These are phyloP conservation scores for Cladorrhinum sp. DNA, from an alignment of 2,329 filamentous ascomycete species.

Conservation along the genomic window DNA sequence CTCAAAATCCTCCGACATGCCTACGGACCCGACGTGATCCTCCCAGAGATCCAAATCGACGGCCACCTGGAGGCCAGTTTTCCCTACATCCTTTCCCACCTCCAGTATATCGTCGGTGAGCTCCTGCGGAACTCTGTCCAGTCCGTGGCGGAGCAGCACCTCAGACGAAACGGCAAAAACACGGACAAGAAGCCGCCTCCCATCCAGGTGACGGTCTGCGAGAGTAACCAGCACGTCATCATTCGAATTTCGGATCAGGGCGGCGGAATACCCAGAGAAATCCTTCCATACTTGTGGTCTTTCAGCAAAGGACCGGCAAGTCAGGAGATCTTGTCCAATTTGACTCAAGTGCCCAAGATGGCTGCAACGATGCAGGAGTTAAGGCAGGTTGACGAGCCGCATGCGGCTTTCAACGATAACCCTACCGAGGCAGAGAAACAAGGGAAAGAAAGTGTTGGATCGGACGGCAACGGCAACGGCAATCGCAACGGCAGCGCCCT, in stretches of 20 bases:
- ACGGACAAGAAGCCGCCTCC: slow-evolving; percentile 59
- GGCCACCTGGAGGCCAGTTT: slow-evolving; percentile 89
- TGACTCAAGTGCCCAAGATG: slow-evolving; percentile 83
- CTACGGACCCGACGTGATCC: slow-evolving; percentile 65
- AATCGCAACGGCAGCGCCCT: neutral
- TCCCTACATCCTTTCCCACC: slow-evolving; percentile 91
- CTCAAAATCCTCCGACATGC: slow-evolving; percentile 70
- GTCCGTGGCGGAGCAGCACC: slow-evolving; percentile 76
- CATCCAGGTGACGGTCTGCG: slow-evolving; percentile 91
- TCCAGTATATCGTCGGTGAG: slow-evolving; percentile 97
- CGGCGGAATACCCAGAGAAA: slow-evolving; percentile 81
- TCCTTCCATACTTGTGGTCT: slow-evolving; percentile 89
- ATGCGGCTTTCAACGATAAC: slow-evolving; percentile 1
- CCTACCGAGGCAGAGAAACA: slow-evolving; percentile 6
- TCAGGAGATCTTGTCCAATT: slow-evolving; percentile 74
- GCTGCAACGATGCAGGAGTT: slow-evolving; percentile 92
- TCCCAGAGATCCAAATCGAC: slow-evolving; percentile 78
- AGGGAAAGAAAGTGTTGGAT: neutral
- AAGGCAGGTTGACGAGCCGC: slow-evolving; percentile 41
- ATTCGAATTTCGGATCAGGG: slow-evolving; percentile 94
- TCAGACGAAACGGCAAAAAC: slow-evolving; percentile 33
- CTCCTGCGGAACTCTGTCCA: slow-evolving; percentile 93
- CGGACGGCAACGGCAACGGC: neutral
- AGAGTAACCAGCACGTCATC: slow-evolving; percentile 91
- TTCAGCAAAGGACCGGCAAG: slow-evolving; percentile 90